These are phyloP conservation scores for Panaeolus papilionaceus DNA, from an alignment of 768 basidiomycete genomes.

Conservation along the genomic window DNA sequence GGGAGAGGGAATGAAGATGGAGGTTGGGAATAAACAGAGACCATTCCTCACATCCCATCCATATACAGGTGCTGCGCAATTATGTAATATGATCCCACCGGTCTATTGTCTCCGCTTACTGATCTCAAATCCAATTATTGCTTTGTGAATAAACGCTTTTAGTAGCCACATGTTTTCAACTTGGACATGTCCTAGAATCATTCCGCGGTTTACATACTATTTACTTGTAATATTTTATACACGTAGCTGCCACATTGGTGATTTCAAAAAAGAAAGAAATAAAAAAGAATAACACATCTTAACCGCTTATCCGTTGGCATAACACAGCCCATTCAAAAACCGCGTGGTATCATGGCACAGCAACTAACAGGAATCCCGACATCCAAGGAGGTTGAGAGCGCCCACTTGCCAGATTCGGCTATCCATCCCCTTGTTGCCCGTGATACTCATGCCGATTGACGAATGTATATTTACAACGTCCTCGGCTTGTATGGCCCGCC, in stretches of 20 bases:
- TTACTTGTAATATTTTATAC: neutral
- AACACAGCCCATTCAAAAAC: neutral
- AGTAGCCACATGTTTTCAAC: neutral
- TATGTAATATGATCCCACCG: conserved; percentile 28
- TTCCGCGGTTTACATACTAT: neutral
- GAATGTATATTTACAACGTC: too few relatives aligned
- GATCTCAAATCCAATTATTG: neutral
- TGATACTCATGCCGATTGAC: neutral
- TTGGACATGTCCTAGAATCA: too few relatives aligned
- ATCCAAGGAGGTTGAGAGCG: conserved; percentile 7
- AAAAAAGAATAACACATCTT: neutral
- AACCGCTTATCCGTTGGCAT: neutral
- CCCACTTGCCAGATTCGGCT: conserved; percentile 1
- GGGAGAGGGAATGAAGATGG: conserved; percentile 33
- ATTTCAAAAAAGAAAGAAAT: neutral
- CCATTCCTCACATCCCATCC: conserved; percentile 23
- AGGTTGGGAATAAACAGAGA: conserved; percentile 36
- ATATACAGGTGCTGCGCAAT: conserved; percentile 44
- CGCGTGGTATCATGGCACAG: conserved; percentile 2
- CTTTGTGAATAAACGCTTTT: neutral
- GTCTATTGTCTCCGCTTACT: conserved; percentile 18
- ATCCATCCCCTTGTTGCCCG: neutral
- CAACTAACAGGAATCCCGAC: neutral
- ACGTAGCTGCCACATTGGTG: conserved; percentile 20
- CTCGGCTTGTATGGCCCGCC: conserved; percentile 45